Evolutionary conservation across 2,329 filamentous ascomycete genomes (phyloP).

Genomic region (Didymella lethalis): DNA sequence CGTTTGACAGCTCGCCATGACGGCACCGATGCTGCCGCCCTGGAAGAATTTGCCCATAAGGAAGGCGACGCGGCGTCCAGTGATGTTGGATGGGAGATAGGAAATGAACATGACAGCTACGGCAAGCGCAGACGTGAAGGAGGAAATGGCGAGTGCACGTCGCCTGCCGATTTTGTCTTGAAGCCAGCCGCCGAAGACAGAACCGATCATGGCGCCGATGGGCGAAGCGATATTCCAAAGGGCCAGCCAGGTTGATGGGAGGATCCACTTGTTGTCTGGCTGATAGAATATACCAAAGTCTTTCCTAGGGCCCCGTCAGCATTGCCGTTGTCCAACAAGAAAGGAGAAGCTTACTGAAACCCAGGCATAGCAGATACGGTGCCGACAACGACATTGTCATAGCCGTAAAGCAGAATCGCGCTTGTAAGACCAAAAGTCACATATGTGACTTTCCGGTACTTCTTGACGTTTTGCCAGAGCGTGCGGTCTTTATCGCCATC

Average conservation of each 20-base stretch:
- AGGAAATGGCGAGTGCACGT: conserved; percentile 30
- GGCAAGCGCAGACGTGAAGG: conserved; percentile 39
- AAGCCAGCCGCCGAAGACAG: conserved; percentile 37
- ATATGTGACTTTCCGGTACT: conserved; percentile 39
- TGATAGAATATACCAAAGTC: conserved; percentile 38
- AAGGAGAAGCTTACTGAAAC: conserved; percentile 33
- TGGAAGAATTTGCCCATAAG: conserved; percentile 58
- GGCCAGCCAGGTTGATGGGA: conserved; percentile 41
- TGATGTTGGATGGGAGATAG: conserved; percentile 34
- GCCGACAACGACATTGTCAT: conserved; percentile 43
- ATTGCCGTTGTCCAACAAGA: background rate
- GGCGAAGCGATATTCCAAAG: conserved; percentile 41
- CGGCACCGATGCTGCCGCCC: conserved; percentile 56
- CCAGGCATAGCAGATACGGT: conserved; percentile 41
- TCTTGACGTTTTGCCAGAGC: conserved; percentile 44
- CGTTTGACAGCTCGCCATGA: conserved; percentile 52
- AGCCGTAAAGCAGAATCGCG: conserved; percentile 43
- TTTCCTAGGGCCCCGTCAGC: conserved; percentile 23
- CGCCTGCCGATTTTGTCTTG: conserved; percentile 40
- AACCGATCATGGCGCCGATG: conserved; percentile 40
- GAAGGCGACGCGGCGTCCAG: conserved; percentile 47
- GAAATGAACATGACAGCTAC: conserved; percentile 43
- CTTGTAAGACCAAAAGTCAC: conserved; percentile 37
- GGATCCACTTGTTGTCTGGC: conserved; percentile 33
- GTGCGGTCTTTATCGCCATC: conserved; percentile 31